Evolutionary conservation across 2,329 filamentous ascomycete species (phyloP), one percentile per base, ranked within the genome.

Genomic region (Paraconiothyrium sp.): DNA sequence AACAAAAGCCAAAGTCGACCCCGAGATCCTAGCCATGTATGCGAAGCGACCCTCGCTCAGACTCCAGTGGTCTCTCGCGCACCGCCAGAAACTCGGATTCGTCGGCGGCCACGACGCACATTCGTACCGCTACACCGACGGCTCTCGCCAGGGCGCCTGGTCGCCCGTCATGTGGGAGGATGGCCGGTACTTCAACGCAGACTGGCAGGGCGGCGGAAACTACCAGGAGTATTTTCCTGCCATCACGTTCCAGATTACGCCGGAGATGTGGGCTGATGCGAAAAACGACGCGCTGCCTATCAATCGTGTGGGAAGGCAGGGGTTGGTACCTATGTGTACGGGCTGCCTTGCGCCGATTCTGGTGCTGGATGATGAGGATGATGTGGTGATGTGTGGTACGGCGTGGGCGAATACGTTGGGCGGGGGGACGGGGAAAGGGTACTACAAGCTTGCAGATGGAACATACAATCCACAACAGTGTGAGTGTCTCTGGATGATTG

Each of bases 151-250:
- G 11, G 32, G 34, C n/a, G 14, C 32, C 4, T 22, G 22, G 16
- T 37, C 37, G 10, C 59, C 57, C 4, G 47, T 63, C 34, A 58
- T 62, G 57, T 46, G 35, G 16, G 22, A 46, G 16, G 47, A 35
- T n/a, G 54, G 43, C 2, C 11, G 20, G 14, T 58, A 57, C 32
- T 66, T 63, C 54, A 66, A 66, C 48, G 14, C 48, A 7, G 24
- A 32, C 22, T 51, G 34, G 49, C 8, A 51, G n/a, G 20, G 22
- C 20, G 16, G 20, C 4, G 62, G 60, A 5, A 67, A 65, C 35
- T 30, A 48, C 20, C 65, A 67, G 46, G 24, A 41, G 6, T 67
- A 67, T 54, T 67, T 63, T 41, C 65, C 65, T 10, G 60, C 65
- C 3, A 55, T 56, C 32, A 58, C 58, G 22, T 55, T 67, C 58